Base-by-base conservation (phyloP, 495 filamentous ascomycete species). In the Saxophila tyrrhenica region DNA sequence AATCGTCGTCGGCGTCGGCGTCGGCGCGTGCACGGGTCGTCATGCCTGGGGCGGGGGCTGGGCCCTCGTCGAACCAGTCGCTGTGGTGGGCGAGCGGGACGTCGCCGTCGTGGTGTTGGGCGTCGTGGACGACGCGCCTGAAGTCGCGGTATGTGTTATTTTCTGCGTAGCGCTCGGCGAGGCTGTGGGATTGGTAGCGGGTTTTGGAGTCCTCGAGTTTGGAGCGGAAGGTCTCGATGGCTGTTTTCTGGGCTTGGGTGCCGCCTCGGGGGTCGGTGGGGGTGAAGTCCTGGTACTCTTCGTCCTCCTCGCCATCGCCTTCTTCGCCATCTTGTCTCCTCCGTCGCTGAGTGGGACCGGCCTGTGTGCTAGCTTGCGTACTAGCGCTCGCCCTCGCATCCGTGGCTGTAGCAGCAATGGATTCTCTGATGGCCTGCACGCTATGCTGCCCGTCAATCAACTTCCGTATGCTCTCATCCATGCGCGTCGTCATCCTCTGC, bases 61-160 rank as follows among this genome's bases (percentile, higher is more conserved):
- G 66, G 8, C 46, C 39, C 43, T 62, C 54, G 13, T 65, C 54
- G 64, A 92, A 92, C 86, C 86, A 92, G 15, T 78, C 82, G 20
- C 79, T 79, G 0, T 83, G 68, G 56, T 86, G 77, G 0, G 87
- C 83, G 17, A 89, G 60, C 0, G 82, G 80, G 0, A 74, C 76
- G 32, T 81, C 76, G 44, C 85, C 78, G 25, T 74, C 77, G 2
- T 74, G 78, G 64, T 89, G 74, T 52, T 79, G 75, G 17, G 86
- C 79, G 57, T 92, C 86, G 68, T 94, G 86, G 56, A 91, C 81
- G 19, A 81, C 72, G 44, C 77, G 76, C 64, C 85, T 84, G 77
- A 94, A 94, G 24, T 75, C 73, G 51, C 83, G 73, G 72, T 95
- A 95, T 55, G 81, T 73, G 68, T 91, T 89, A 67, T 92, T 76